phyloP scores from a whole-genome alignment of 2,329 filamentous ascomycete genomes.

The Plectosphaerella plurivora region DNA sequence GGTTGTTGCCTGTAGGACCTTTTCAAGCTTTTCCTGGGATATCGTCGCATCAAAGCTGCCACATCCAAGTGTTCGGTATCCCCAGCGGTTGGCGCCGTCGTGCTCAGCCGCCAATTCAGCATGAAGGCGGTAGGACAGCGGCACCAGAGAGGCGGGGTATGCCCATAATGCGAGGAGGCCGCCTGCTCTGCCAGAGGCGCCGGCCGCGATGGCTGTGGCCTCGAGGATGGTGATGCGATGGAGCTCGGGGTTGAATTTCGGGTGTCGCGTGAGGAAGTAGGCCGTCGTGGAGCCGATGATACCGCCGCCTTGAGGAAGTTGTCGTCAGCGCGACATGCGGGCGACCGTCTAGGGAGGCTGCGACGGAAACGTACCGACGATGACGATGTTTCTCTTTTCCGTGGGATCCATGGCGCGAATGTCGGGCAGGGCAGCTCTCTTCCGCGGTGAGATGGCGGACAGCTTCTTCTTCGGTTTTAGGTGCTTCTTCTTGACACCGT shows the following conservation, averaged over 20 bases:
- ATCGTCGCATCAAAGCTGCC: slow-evolving; percentile 50
- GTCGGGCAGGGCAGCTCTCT: background rate
- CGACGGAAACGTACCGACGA: slow-evolving; percentile 34
- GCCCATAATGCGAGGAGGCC: slow-evolving; percentile 89
- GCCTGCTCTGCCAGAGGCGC: slow-evolving; percentile 90
- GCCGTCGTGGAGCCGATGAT: slow-evolving; percentile 90
- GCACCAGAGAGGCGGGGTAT: slow-evolving; percentile 79
- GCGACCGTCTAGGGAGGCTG: background rate
- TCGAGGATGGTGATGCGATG: slow-evolving; percentile 85
- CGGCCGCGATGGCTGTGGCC: slow-evolving; percentile 79
- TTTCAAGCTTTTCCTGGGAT: slow-evolving; percentile 26
- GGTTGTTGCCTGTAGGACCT: slow-evolving; percentile 14
- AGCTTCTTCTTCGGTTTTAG: slow-evolving; percentile 1
- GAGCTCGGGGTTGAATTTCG: slow-evolving; percentile 67
- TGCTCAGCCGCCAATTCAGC: slow-evolving; percentile 81
- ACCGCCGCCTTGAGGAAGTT: slow-evolving; percentile 62
- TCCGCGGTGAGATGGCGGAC: background rate
- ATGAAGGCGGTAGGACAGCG: slow-evolving; percentile 80
- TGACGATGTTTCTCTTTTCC: slow-evolving; percentile 40
- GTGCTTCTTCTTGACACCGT: slow-evolving; percentile 6
- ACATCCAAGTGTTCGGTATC: slow-evolving; percentile 75
- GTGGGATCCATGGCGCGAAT: slow-evolving; percentile 9
- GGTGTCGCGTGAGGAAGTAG: slow-evolving; percentile 86
- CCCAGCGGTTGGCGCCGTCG: slow-evolving; percentile 74
- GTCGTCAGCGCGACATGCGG: slow-evolving; percentile 2